Evolutionary conservation across 352 stramenopile genomes (phyloP), one percentile per base, ranked within the genome.

Genomic region (Phytophthora meadii): DNA sequence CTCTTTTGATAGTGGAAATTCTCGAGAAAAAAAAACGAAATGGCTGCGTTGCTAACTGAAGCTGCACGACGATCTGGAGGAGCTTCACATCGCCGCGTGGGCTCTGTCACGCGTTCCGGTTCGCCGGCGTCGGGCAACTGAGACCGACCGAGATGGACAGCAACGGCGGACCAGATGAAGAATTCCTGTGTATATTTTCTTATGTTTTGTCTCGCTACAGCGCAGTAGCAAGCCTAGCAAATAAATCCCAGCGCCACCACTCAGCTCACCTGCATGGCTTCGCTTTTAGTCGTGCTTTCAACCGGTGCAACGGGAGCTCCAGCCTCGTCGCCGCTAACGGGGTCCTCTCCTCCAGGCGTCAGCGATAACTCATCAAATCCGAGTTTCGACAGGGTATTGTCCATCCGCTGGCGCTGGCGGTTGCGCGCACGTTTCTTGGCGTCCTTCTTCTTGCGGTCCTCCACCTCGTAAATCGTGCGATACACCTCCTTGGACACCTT

Each of bases 361-460:
- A 94, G 67, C 19, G 73, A 72, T 14, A 94, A 49, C 4, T 82
- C 76, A 28, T 86, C 70, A 19, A 90, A 81, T 34, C 82, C 73
- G 14, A 91, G 61, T 52, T 79, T 78, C 12, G 74, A 74, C 56
- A 94, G 66, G 25, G 77, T 84, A 17, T 68, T 79, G 54, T 94
- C 85, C 66, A 90, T 89, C 49, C 70, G 72, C 63, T 90, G 81
- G 10, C 81, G 68, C 34, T 74, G 68, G 15, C 78, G 76, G 39
- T 70, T 68, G 41, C 75, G 71, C 39, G 78, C 64, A 3, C 75
- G 72, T 49, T 90, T 90, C 70, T 89, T 88, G 34, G 71, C 67
- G 28, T 89, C 80, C 63, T 94, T 92, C 68, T 94, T 94, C 52
- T 88, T 77, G 32, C 76, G 54, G 34, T 87, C 75, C 56, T 94